phyloP scores from a whole-genome alignment of 495 filamentous ascomycete species.

The Tuber aestivum region DNA sequence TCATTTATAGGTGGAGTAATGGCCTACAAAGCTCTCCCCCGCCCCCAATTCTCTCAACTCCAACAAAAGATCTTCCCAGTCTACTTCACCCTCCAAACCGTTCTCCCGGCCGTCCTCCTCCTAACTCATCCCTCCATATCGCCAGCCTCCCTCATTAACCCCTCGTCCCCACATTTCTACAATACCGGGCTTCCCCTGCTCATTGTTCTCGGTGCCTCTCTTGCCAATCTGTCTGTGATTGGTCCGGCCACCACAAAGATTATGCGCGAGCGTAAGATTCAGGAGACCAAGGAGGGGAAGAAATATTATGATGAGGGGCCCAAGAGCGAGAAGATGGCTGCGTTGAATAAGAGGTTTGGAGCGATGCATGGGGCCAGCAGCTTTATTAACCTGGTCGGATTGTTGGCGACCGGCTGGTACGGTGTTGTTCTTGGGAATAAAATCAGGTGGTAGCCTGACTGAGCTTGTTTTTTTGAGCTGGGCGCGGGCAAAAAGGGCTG shows the following conservation, averaged over 20 bases:
- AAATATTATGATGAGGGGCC: constrained; percentile 66
- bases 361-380: constrained; percentile 71
- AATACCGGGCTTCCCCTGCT: constrained; percentile 54
- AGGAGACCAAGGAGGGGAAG: constrained; percentile 76
- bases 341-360: constrained; percentile 73
- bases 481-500: background rate
- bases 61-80: constrained; percentile 72
- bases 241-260: constrained; percentile 65
- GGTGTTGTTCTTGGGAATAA: constrained; percentile 55
- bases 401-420: constrained; percentile 65
- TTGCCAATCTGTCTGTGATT: constrained; percentile 62
- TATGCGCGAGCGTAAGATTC: constrained; percentile 62
- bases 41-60: constrained; percentile 71
- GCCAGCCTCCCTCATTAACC: constrained; percentile 29
- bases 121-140: constrained; percentile 65
- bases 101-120: constrained; percentile 64
- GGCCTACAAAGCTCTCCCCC: constrained; percentile 65
- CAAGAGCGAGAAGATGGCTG: constrained; percentile 73
- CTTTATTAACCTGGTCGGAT: constrained; percentile 63
- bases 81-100: constrained; percentile 78
- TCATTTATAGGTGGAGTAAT: constrained; percentile 74
- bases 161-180: constrained; percentile 45
- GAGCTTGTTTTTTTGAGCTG: background rate
- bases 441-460: background rate
- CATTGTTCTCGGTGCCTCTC: constrained; percentile 56